These are phyloP conservation scores for Picea sitchensis DNA, from an alignment of 75 land plant species.

Conservation along the genomic window DNA sequence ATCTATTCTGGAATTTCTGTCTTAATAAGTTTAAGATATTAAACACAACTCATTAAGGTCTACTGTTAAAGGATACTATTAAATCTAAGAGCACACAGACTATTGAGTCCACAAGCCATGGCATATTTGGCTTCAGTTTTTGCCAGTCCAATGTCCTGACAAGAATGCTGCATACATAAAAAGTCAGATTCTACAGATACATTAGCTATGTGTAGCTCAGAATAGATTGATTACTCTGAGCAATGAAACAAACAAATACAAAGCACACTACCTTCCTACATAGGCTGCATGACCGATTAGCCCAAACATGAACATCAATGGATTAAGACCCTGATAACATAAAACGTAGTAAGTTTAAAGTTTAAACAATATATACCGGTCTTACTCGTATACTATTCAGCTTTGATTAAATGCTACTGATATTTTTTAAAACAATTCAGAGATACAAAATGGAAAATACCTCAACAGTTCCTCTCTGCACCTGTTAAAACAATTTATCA, in stretches of 20 bases:
- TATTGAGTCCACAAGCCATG: constrained; percentile 90
- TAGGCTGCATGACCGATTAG: constrained; percentile 75
- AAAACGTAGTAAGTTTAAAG: no score
- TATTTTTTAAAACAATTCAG: no score
- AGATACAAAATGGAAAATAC: constrained; percentile 14
- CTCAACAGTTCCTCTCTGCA: constrained; percentile 65
- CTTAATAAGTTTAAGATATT: no score
- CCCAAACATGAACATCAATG: constrained; percentile 86
- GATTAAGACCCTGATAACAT: constrained; percentile 64
- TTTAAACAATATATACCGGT: no score
- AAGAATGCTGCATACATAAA: constrained; percentile 52
- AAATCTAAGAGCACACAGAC: constrained; percentile 70
- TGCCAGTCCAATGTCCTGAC: constrained; percentile 61
- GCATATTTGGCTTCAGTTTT: constrained; percentile 61
- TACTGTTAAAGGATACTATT: constrained; percentile 60
- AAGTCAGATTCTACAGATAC: no score
- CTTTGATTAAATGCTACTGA: no score
- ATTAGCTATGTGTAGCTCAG: no score
- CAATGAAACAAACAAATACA: no score
- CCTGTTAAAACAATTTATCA: constrained; percentile 26
- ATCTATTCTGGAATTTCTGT: no score
- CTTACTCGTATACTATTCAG: no score
- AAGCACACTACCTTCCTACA: constrained; percentile 62
- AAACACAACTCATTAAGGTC: no score
- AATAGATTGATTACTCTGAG: no score